These are phyloP conservation scores for Acanthamoeba lugdunensis DNA, from an alignment of 208 protist genomes.

Conservation along the genomic window DNA sequence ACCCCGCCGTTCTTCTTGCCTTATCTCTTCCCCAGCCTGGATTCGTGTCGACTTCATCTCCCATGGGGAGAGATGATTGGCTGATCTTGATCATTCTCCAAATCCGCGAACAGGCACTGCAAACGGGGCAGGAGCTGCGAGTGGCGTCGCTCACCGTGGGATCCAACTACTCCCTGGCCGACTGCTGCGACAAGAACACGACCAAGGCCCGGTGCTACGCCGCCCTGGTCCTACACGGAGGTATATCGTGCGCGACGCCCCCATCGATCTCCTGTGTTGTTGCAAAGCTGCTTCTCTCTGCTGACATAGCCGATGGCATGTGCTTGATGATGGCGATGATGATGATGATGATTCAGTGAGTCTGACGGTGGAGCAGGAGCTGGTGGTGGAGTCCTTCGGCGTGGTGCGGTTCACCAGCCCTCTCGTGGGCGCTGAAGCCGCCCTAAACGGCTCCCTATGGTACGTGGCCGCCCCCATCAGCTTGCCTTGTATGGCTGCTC, in stretches of 20 bases:
- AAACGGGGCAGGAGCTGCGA: neutral
- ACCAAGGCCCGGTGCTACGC: neutral
- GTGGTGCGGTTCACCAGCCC: neutral
- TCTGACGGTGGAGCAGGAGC: neutral
- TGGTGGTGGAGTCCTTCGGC: neutral
- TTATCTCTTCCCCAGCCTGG: too few relatives aligned
- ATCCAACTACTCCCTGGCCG: neutral
- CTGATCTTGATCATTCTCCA: too few relatives aligned
- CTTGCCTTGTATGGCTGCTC: too few relatives aligned
- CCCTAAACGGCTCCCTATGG: neutral
- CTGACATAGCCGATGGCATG: neutral
- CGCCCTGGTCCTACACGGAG: neutral
- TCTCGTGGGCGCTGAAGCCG: neutral
- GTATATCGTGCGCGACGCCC: neutral
- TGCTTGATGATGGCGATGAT: too few relatives aligned
- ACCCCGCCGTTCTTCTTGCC: too few relatives aligned
- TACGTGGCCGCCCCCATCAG: neutral
- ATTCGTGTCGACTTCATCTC: too few relatives aligned
- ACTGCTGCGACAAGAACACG: neutral
- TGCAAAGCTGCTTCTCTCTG: too few relatives aligned
- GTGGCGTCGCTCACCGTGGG: neutral
- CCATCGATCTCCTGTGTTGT: too few relatives aligned
- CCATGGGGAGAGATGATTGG: too few relatives aligned
- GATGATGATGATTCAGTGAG: neutral
- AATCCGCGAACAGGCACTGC: neutral